A percentile compares a stretch with the other conserved stretches of the same genome.
These are phyloP conservation scores for Lactarius hatsudake DNA, from an alignment of 768 basidiomycete genomes.

Conservation along the genomic window DNA sequence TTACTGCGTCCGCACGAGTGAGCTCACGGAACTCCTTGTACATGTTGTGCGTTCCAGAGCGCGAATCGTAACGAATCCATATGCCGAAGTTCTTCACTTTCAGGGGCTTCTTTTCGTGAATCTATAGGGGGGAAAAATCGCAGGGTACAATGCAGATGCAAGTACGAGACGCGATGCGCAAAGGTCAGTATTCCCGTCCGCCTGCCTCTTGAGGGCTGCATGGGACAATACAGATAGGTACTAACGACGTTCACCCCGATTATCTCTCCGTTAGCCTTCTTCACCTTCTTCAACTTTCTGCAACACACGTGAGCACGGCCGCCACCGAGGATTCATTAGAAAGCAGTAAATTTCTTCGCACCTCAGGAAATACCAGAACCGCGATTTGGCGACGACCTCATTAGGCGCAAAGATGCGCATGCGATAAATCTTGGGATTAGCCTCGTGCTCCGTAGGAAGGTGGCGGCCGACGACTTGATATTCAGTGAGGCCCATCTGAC, in stretches of 20 bases:
- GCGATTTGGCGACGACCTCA: conserved; percentile 97
- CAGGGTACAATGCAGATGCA: conserved; percentile 31
- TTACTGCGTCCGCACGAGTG: conserved; percentile 90
- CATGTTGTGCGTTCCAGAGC: conserved; percentile 99
- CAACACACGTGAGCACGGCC: neutral
- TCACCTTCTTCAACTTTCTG: conserved; percentile 97
- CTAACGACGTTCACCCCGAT: conserved; percentile 96
- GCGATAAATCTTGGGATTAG: conserved; percentile 96
- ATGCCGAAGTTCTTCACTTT: conserved; percentile 99
- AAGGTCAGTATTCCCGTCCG: conserved; percentile 63
- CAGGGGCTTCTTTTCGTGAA: conserved; percentile 95
- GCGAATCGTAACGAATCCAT: conserved; percentile 99
- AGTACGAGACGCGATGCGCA: conserved; percentile 35
- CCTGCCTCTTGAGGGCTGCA: conserved; percentile 84
- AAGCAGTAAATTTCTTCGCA: conserved; percentile 35
- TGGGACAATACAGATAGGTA: conserved; percentile 42
- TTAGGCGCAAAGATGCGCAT: conserved; percentile 99
- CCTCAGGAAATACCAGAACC: conserved; percentile 99
- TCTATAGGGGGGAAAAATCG: conserved; percentile 49
- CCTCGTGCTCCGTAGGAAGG: conserved; percentile 89
- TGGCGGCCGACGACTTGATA: conserved; percentile 98
- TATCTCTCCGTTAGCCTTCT: conserved; percentile 99
- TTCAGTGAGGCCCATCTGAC: conserved; percentile 79
- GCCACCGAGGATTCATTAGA: neutral
- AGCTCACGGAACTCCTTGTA: conserved; percentile 99